Evolutionary conservation across 306 rosid genomes (phyloP).

Genomic region (Sicyos baderoa): DNA sequence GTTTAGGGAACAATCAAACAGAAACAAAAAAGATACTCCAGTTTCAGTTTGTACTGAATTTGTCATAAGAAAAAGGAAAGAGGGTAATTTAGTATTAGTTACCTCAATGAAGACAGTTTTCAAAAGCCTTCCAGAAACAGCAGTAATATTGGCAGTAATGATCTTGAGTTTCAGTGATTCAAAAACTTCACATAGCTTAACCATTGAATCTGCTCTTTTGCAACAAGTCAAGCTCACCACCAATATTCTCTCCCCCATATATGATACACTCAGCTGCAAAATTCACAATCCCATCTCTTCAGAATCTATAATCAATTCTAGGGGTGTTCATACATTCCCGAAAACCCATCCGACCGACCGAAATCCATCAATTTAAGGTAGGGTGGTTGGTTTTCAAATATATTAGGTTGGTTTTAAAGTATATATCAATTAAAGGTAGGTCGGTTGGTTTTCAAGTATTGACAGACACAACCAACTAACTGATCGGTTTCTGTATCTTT

Average conservation of each 20-base stretch:
- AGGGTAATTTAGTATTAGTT: not conserved
- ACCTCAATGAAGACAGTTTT: constrained; percentile 93
- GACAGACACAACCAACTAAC: too few species aligned
- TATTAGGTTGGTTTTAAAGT: too few species aligned
- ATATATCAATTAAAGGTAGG: too few species aligned
- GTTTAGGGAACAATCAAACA: not conserved
- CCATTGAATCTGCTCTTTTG: constrained; percentile 78
- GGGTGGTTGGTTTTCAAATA: too few species aligned
- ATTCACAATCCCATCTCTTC: not conserved
- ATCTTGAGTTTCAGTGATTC: constrained; percentile 89
- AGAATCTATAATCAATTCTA: not conserved
- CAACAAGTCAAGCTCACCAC: constrained; percentile 81
- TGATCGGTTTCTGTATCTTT: too few species aligned
- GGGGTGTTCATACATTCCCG: too few species aligned
- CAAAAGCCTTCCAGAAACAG: constrained; percentile 61
- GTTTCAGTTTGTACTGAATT: constrained; percentile 22
- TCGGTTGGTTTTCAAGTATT: too few species aligned
- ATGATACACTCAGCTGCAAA: constrained; percentile 63
- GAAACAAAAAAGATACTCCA: constrained; percentile 13
- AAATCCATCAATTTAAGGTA: too few species aligned
- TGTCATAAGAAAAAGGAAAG: too few species aligned
- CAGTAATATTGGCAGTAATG: constrained; percentile 59
- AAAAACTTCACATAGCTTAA: constrained; percentile 71
- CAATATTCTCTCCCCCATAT: constrained; percentile 64
- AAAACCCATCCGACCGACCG: too few species aligned